Percentiles rank a stretch among this genome's conserved stretches.
Conservation (phyloP, 1,284 basidiomycete species). For the Cystobasidium slooffiae region DNA sequence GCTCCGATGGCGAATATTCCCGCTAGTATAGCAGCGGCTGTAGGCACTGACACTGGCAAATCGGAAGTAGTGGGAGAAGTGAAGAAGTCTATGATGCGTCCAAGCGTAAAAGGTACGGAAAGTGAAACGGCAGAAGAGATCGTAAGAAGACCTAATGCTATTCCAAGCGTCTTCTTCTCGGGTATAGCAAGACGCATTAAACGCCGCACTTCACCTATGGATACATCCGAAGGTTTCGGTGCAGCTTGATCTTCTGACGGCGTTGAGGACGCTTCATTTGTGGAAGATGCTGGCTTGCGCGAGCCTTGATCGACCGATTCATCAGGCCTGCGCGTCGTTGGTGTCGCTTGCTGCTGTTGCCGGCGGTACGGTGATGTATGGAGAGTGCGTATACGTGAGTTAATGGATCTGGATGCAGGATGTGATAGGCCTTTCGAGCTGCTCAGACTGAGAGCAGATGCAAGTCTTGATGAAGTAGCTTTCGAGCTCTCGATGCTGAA, state of each 20-base stretch:
- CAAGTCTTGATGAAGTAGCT: conserved; percentile 9
- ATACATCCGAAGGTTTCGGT: conserved; percentile 23
- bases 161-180: conserved; percentile 71
- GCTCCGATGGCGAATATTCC: conserved; percentile 85
- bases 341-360: not conserved
- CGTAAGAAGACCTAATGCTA: conserved; percentile 67
- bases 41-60: conserved; percentile 69
- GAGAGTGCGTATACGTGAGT: not conserved
- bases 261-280: not conserved
- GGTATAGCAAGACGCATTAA: conserved; percentile 69
- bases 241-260: conserved; percentile 25
- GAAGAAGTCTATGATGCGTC: conserved; percentile 86
- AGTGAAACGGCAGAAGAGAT: conserved; percentile 71
- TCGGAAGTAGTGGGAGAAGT: conserved; percentile 44
- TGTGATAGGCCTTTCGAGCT: not conserved
- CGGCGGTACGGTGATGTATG: not conserved
- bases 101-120: conserved; percentile 86
- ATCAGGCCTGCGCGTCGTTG: not conserved
- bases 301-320: conserved; percentile 6
- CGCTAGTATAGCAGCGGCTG: conserved; percentile 77
- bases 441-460: conserved; percentile 4
- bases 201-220: conserved; percentile 48
- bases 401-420: not conserved
- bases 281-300: conserved; percentile 9
- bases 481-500: conserved; percentile 19